A percentile compares a stretch with the other conserved stretches of the same genome.
phyloP scores from a whole-genome alignment of 192 early-diverging fungal genomes.

The Kappamyces sp. region DNA sequence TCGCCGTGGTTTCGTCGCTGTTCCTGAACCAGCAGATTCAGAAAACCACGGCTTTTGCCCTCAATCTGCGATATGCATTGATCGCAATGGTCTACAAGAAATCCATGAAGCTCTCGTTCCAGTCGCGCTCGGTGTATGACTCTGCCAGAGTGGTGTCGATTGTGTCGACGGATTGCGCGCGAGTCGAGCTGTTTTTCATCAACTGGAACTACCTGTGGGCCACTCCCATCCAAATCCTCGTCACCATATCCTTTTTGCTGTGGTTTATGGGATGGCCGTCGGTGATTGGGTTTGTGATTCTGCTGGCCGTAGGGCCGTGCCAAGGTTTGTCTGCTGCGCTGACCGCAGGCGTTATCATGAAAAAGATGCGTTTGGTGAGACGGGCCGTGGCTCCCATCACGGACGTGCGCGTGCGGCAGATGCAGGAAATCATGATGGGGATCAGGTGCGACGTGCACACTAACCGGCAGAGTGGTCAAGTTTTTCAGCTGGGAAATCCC shows the following conservation, averaged over 20 bases:
- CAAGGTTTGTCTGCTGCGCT: background rate
- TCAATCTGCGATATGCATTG: background rate
- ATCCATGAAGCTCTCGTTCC: background rate
- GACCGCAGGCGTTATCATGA: background rate
- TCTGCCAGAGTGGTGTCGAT: background rate
- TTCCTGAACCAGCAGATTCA: background rate
- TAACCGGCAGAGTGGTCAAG: constrained; percentile 35
- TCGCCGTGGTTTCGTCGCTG: background rate
- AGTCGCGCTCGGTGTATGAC: background rate
- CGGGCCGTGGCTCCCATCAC: constrained; percentile 4
- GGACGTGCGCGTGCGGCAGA: background rate
- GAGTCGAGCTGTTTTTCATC: background rate
- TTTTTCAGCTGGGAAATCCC: constrained; percentile 51
- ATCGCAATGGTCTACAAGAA: background rate
- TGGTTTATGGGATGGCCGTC: background rate
- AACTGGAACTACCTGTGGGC: background rate
- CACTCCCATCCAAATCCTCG: background rate
- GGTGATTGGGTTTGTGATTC: background rate
- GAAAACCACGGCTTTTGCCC: background rate
- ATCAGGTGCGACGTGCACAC: constrained; percentile 20
- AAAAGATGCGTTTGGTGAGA: background rate
- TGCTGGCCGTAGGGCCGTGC: background rate
- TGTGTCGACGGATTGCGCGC: background rate
- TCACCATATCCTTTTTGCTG: background rate
- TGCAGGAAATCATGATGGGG: constrained; percentile 3